Evolutionary conservation across 2,329 filamentous ascomycete genomes (phyloP).

Genomic region (Podosphaera fusca): DNA sequence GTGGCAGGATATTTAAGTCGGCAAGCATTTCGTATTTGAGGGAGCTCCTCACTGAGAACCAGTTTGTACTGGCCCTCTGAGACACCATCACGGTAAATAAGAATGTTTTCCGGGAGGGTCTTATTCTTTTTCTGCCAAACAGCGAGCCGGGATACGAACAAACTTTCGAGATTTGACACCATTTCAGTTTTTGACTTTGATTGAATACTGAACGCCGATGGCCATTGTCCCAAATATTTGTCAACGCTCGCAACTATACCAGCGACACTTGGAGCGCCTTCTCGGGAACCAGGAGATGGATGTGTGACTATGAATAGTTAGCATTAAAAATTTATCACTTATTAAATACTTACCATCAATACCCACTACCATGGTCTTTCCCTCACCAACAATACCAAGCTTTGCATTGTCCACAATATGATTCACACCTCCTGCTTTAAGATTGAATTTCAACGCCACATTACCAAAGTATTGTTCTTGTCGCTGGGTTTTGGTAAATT

Average conservation of each 20-base stretch:
- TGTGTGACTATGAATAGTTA: constrained; percentile 37
- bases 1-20: constrained; percentile 27
- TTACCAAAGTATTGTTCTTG: constrained; percentile 35
- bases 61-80: constrained; percentile 58
- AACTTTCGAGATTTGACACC: constrained; percentile 27
- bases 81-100: constrained; percentile 72
- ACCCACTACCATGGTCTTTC: constrained; percentile 38
- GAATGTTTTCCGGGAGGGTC: constrained; percentile 41
- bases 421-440: constrained; percentile 51
- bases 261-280: constrained; percentile 46
- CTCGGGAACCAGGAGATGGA: constrained; percentile 39
- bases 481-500: constrained; percentile 5
- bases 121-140: constrained; percentile 31
- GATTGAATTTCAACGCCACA: constrained; percentile 52
- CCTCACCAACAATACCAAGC: constrained; percentile 34
- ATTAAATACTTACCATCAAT: constrained; percentile 29
- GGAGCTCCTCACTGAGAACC: constrained; percentile 45
- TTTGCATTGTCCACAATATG: constrained; percentile 32
- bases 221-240: constrained; percentile 47
- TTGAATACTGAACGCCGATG: constrained; percentile 45
- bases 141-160: constrained; percentile 39
- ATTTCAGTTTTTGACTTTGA: constrained; percentile 37
- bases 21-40: constrained; percentile 39
- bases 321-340: background rate
- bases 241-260: constrained; percentile 58